Conservation (phyloP, 2,329 filamentous ascomycete species). For the Venturiaceae sp. region DNA sequence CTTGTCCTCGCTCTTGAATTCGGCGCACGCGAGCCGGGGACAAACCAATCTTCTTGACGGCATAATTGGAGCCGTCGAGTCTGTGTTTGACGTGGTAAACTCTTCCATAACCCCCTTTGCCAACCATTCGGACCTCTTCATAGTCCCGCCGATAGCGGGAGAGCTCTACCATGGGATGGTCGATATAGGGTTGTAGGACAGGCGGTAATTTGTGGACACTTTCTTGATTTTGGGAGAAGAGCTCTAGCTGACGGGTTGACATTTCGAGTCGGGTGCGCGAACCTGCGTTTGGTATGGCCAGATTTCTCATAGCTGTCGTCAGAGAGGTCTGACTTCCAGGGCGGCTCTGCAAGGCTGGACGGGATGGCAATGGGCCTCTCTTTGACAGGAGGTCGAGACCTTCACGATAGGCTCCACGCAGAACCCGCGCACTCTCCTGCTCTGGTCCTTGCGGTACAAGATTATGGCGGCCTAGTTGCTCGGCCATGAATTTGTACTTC, state of each 20-base stretch:
- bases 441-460: conserved; percentile 15
- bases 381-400: conserved; percentile 6
- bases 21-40: conserved; percentile 40
- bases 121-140: conserved; percentile 44
- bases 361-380: not conserved
- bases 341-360: not conserved
- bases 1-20: conserved; percentile 40
- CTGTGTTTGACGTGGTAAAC: conserved; percentile 53
- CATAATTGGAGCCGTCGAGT: conserved; percentile 53
- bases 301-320: not conserved
- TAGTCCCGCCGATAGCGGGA: conserved; percentile 42
- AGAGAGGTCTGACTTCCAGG: not conserved
- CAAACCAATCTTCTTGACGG: conserved; percentile 56
- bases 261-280: not conserved
- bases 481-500: conserved; percentile 28
- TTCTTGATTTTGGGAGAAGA: not conserved
- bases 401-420: not conserved
- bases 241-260: not conserved
- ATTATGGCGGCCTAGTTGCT: conserved; percentile 23
- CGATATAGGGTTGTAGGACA: conserved; percentile 4
- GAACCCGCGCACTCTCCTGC: not conserved
- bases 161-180: conserved; percentile 17
- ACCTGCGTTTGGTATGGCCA: not conserved
- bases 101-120: conserved; percentile 55
- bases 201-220: conserved; percentile 1